A percentile compares a stretch with the other conserved stretches of the same genome.
Evolutionary conservation across 2,329 filamentous ascomycete genomes (phyloP).

Genomic region (Diplodia corticola): DNA sequence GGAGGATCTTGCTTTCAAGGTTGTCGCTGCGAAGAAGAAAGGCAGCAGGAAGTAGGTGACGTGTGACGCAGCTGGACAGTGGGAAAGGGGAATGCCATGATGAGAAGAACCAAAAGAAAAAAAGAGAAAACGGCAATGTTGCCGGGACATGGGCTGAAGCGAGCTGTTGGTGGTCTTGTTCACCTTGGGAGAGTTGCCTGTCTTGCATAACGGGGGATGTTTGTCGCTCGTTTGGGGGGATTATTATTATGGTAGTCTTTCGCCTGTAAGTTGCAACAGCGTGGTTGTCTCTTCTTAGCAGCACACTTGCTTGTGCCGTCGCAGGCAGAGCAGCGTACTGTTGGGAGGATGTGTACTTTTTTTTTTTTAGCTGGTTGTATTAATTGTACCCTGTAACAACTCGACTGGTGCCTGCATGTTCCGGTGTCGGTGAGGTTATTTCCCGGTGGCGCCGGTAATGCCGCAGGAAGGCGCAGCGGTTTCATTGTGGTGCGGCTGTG

Average conservation of each 20-base stretch:
- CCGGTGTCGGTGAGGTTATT: not conserved
- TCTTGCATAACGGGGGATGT: not conserved
- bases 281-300: not conserved
- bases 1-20: conserved; percentile 72
- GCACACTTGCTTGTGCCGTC: not conserved
- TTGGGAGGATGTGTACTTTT: not conserved
- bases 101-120: not conserved
- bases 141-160: not conserved
- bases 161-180: not conserved
- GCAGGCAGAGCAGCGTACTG: not conserved
- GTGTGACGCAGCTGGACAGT: no score
- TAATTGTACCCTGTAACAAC: not conserved
- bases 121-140: not conserved
- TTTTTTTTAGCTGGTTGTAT: conserved; percentile 8
- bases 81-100: not conserved
- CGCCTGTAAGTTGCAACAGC: not conserved
- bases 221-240: not conserved
- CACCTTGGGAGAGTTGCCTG: not conserved
- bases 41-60: conserved; percentile 46
- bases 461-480: not conserved
- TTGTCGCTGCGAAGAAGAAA: conserved; percentile 92
- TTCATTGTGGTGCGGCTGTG: not conserved
- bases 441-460: not conserved
- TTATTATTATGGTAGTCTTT: not conserved
- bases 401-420: not conserved